These are phyloP conservation scores for Gilbertella persicaria DNA, from an alignment of 371 early-diverging fungal genomes.

Conservation along the genomic window DNA sequence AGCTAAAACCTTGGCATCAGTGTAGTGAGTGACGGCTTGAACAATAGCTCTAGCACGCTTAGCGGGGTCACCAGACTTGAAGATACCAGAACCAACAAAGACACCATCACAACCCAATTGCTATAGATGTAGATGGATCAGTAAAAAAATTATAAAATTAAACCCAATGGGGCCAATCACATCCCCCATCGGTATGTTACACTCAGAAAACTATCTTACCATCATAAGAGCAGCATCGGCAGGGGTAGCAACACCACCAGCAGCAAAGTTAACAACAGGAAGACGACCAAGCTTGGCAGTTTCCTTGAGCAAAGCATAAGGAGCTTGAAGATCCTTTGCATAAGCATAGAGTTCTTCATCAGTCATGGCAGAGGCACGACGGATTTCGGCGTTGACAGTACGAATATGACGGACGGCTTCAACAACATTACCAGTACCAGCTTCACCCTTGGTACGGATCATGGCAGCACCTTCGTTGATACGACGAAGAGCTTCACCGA, in stretches of 20 bases:
- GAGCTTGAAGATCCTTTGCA: constrained; percentile 94
- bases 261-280: constrained; percentile 98
- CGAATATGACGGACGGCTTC: constrained; percentile 96
- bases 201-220: constrained; percentile 37
- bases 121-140: constrained; percentile 21
- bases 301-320: constrained; percentile 87
- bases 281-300: constrained; percentile 88
- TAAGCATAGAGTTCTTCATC: constrained; percentile 80
- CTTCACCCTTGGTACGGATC: constrained; percentile 98
- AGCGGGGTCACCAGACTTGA: constrained; percentile 94
- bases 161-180: not conserved
- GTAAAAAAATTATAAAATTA: constrained; percentile 1
- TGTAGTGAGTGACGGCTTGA: constrained; percentile 95
- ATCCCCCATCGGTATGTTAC: not conserved
- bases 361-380: constrained; percentile 70
- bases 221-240: constrained; percentile 97
- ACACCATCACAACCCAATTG: constrained; percentile 98
- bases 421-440: constrained; percentile 95
- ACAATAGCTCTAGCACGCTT: constrained; percentile 95
- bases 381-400: constrained; percentile 84
- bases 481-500: constrained; percentile 96
- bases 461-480: constrained; percentile 97
- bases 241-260: constrained; percentile 96
- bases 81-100: constrained; percentile 87
- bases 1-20: constrained; percentile 87